These are phyloP conservation scores for Nematodospora valgi DNA, from an alignment of 805 yeast species.

Conservation along the genomic window DNA sequence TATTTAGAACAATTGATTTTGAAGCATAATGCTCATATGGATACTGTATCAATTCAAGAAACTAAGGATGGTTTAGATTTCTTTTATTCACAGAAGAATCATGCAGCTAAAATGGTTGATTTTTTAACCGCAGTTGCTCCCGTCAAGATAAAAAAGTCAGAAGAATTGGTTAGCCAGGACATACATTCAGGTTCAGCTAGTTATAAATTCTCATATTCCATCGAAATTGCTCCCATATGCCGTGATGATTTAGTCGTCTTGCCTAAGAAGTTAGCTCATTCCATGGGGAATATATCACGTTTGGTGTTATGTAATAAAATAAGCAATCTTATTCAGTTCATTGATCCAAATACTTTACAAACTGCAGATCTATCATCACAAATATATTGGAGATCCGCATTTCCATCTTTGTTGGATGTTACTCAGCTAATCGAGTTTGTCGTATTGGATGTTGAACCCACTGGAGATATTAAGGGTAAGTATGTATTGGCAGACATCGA, in stretches of 20 bases:
- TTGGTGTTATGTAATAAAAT: conserved; percentile 82
- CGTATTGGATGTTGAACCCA: conserved; percentile 91
- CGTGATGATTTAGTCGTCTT: conserved; percentile 92
- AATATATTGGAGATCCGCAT: conserved; percentile 81
- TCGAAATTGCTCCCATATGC: conserved; percentile 94
- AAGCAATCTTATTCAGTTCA: conserved; percentile 77
- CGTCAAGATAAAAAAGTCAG: conserved; percentile 74
- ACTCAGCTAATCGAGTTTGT: conserved; percentile 80
- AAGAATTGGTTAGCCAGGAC: conserved; percentile 88
- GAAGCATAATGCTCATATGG: conserved; percentile 88
- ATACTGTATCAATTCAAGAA: conserved; percentile 91
- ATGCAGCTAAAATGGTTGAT: conserved; percentile 92
- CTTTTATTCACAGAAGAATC: conserved; percentile 82
- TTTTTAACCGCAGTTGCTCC: conserved; percentile 86
- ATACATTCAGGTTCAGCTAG: conserved; percentile 85
- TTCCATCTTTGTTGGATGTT: conserved; percentile 70
- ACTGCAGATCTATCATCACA: conserved; percentile 68
- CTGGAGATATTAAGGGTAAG: conserved; percentile 75
- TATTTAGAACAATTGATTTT: conserved; percentile 93
- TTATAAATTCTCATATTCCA: conserved; percentile 88
- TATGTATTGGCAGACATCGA: conserved; percentile 85
- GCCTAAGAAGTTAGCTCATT: conserved; percentile 81
- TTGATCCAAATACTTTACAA: conserved; percentile 81
- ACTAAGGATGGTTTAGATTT: conserved; percentile 93
- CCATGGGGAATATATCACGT: conserved; percentile 78